phyloP scores from a whole-genome alignment of 208 protist species.

The Trichomonas vaginalis region DNA sequence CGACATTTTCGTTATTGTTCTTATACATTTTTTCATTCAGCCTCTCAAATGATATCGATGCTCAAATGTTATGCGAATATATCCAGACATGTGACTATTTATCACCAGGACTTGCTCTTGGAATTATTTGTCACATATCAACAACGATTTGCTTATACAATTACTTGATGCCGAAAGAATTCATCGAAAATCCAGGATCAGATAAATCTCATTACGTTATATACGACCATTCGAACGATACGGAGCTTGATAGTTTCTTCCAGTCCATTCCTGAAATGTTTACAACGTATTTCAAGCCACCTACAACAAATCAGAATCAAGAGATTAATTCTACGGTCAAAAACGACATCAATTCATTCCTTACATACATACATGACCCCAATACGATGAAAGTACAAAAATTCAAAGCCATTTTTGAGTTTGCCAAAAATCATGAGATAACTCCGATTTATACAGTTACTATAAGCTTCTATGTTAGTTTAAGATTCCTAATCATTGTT shows the following conservation, averaged over 20 bases:
- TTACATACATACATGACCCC: neutral
- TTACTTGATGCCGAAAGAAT: neutral
- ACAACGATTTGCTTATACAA: neutral
- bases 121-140: neutral
- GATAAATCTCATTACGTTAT: neutral
- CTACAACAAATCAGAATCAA: neutral
- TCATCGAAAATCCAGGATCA: neutral
- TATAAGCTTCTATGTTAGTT: too few relatives aligned
- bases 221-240: neutral
- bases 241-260: neutral
- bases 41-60: neutral
- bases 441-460: neutral
- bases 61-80: neutral
- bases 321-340: neutral
- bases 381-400: neutral
- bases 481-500: neutral
- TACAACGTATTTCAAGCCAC: neutral
- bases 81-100: neutral
- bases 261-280: neutral
- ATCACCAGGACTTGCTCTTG: neutral
- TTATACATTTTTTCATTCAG: neutral
- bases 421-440: neutral
- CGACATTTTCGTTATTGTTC: neutral
- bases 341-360: neutral
- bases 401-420: neutral